phyloP scores from a whole-genome alignment of 2,329 filamentous ascomycete species.

The Paecilomyces dactylethromorphus region DNA sequence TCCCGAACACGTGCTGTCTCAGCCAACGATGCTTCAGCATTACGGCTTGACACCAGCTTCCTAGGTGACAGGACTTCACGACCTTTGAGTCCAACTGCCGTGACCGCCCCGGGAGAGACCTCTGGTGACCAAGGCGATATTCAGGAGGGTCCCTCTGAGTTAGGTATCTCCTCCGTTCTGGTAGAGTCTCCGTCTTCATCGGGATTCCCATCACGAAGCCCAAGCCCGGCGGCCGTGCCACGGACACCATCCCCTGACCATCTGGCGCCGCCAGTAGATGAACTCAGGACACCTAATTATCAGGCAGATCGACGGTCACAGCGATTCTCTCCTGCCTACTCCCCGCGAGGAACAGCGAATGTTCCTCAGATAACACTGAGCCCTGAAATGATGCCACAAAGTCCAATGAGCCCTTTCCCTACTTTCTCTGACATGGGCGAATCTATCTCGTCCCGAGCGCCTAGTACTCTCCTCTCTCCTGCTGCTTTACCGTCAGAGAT shows the following conservation, averaged over 20 bases:
- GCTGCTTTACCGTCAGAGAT: slow-evolving; percentile 36
- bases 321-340: slow-evolving; percentile 21
- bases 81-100: slow-evolving; percentile 32
- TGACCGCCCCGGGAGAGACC: slow-evolving; percentile 27
- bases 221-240: slow-evolving; percentile 22
- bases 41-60: slow-evolving; percentile 38
- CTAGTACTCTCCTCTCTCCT: slow-evolving; percentile 52
- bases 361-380: slow-evolving; percentile 6
- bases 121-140: slow-evolving; percentile 8
- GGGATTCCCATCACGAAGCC: slow-evolving; percentile 19
- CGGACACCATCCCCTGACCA: slow-evolving; percentile 29
- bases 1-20: slow-evolving; percentile 50
- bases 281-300: slow-evolving; percentile 33
- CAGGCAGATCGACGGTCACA: slow-evolving; percentile 13
- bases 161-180: slow-evolving; percentile 17
- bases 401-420: slow-evolving; percentile 60
- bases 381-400: slow-evolving; percentile 8
- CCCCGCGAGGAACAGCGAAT: slow-evolving; percentile 18
- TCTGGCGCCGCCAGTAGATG: slow-evolving; percentile 37
- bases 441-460: slow-evolving; percentile 39
- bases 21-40: slow-evolving; percentile 48
- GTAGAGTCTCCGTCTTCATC: slow-evolving; percentile 29
- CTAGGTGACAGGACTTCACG: slow-evolving; percentile 15
- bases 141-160: slow-evolving; percentile 11
- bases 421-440: slow-evolving; percentile 55